These are phyloP conservation scores for Melanomma pulvis-pyrius DNA, from an alignment of 495 filamentous ascomycete species.

Conservation along the genomic window DNA sequence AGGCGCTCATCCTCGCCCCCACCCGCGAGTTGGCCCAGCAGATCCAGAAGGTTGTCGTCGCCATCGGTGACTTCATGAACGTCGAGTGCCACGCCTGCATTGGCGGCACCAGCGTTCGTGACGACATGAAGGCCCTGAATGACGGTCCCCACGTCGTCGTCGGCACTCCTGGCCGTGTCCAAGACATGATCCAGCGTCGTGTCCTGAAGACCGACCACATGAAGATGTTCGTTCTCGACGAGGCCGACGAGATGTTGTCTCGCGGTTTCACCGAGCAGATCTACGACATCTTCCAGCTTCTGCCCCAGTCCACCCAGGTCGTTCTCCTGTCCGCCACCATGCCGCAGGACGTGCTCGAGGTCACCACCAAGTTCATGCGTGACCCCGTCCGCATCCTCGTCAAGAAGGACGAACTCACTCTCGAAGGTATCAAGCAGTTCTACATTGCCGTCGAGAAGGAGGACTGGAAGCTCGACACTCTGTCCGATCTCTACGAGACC, in stretches of 20 bases:
- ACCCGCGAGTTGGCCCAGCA: conserved; percentile 98
- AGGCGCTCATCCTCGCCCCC: conserved; percentile 91
- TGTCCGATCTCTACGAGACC: conserved; percentile 98
- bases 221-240: conserved; percentile 99
- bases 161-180: conserved; percentile 94
- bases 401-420: conserved; percentile 98
- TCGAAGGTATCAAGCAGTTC: conserved; percentile 99
- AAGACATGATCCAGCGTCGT: conserved; percentile 98
- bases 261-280: conserved; percentile 99
- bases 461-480: conserved; percentile 99
- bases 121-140: conserved; percentile 95
- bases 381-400: conserved; percentile 98
- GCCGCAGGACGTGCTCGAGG: conserved; percentile 97
- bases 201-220: conserved; percentile 91
- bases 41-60: conserved; percentile 98
- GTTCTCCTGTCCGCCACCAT: conserved; percentile 96
- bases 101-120: conserved; percentile 95
- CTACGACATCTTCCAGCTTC: conserved; percentile 98
- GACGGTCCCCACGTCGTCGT: conserved; percentile 96
- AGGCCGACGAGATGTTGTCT: conserved; percentile 98
- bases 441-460: conserved; percentile 99
- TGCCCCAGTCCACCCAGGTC: conserved; percentile 96
- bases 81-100: conserved; percentile 99
- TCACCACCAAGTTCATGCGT: conserved; percentile 99
- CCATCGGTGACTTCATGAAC: conserved; percentile 99